Percentiles rank a stretch among this genome's conserved stretches.
Evolutionary conservation across 225 moss, liverwort and hornwort species (phyloP).

Genomic region (Marchantia polymorpha): DNA sequence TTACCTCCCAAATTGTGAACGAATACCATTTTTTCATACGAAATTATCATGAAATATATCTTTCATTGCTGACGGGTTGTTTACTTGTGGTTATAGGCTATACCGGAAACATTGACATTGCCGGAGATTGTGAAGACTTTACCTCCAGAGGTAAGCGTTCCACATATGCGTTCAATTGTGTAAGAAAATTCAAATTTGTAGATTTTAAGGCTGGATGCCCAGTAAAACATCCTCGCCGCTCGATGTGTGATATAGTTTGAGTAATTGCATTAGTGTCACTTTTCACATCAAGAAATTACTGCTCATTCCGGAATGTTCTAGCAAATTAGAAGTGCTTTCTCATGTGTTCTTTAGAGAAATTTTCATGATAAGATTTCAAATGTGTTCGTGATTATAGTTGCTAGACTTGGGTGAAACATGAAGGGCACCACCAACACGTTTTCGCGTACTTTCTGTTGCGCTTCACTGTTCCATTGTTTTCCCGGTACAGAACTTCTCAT

Average conservation of each 20-base stretch:
- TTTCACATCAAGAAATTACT: too few species aligned
- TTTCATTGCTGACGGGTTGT: neutral
- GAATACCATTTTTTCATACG: neutral
- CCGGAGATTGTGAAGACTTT: constrained; percentile 67
- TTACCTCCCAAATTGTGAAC: constrained; percentile 18
- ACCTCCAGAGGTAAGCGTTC: constrained; percentile 58
- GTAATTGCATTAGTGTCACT: too few species aligned
- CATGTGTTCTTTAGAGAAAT: too few species aligned
- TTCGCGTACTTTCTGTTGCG: neutral
- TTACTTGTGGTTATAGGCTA: neutral
- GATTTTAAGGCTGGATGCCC: too few species aligned
- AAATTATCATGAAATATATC: neutral
- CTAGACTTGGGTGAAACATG: too few species aligned
- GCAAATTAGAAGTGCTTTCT: too few species aligned
- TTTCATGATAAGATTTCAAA: too few species aligned
- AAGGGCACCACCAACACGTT: neutral
- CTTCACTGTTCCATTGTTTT: neutral
- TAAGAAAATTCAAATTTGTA: neutral
- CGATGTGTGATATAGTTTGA: too few species aligned
- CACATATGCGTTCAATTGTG: neutral
- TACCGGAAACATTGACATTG: constrained; percentile 54
- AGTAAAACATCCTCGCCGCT: too few species aligned
- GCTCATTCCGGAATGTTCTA: too few species aligned
- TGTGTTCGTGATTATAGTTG: too few species aligned
- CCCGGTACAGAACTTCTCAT: neutral